phyloP scores from a whole-genome alignment of 768 basidiomycete species.

The Mycena alexandri region DNA sequence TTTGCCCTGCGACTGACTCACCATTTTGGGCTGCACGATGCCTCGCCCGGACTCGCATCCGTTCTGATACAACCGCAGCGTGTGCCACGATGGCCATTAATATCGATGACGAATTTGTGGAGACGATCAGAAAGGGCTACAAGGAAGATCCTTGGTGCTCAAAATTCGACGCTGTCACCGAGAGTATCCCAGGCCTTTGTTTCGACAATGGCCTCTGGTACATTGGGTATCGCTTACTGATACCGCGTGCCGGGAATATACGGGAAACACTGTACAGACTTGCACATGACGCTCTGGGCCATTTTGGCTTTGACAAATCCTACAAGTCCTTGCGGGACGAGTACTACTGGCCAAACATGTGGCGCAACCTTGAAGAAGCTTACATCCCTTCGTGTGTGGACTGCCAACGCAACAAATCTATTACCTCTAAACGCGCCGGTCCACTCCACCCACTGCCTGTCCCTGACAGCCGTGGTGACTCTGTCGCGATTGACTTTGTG shows the following conservation, averaged over 20 bases:
- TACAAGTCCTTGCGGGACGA: slow-evolving; percentile 20
- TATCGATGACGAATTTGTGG: no score
- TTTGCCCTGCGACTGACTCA: neutral
- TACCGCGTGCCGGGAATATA: slow-evolving; percentile 12
- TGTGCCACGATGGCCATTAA: no score
- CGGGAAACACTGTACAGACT: no score
- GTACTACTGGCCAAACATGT: slow-evolving; percentile 35
- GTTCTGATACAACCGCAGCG: no score
- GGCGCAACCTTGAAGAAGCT: slow-evolving; percentile 17
- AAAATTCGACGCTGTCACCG: neutral
- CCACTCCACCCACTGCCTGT: slow-evolving; percentile 43
- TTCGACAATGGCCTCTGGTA: slow-evolving; percentile 25
- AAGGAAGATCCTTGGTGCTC: neutral
- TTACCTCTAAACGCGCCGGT: slow-evolving; percentile 33
- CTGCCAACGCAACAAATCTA: slow-evolving; percentile 49
- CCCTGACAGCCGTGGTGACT: slow-evolving; percentile 29
- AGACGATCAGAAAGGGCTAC: neutral
- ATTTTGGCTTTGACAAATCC: slow-evolving; percentile 39
- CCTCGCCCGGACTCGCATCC: no score
- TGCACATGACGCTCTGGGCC: slow-evolving; percentile 28
- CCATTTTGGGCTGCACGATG: neutral
- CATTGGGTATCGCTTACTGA: slow-evolving; percentile 11
- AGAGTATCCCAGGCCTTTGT: neutral
- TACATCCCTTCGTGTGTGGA: no score
- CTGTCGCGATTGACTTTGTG: no score